These are phyloP conservation scores for button mushroom (Agaricus bisporus) DNA, from an alignment of 768 basidiomycete species.

Conservation along the genomic window DNA sequence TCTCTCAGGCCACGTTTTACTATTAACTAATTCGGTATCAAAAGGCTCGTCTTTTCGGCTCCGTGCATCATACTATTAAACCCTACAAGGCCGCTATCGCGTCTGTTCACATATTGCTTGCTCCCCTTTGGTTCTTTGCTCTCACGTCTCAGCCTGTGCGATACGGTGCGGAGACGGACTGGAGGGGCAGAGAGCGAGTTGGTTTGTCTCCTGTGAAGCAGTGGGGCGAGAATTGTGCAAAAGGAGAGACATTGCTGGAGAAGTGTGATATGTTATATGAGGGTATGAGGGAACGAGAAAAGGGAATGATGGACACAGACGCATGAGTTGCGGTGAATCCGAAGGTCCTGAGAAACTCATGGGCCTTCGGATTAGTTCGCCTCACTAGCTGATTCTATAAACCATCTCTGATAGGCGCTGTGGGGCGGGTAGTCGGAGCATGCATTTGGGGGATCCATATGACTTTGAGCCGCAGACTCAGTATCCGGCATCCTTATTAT, in stretches of 20 bases:
- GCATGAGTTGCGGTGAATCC: background rate
- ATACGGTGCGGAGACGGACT: constrained; percentile 50
- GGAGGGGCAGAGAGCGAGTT: constrained; percentile 51
- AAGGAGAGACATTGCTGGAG: constrained; percentile 41
- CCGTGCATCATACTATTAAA: constrained; percentile 56
- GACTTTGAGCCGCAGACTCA: no score
- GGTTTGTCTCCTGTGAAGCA: constrained; percentile 40
- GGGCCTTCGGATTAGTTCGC: no score
- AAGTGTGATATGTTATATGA: constrained; percentile 52
- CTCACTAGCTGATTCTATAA: no score
- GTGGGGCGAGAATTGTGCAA: constrained; percentile 44
- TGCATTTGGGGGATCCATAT: no score
- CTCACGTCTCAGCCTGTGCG: constrained; percentile 33
- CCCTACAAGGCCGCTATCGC: constrained; percentile 63
- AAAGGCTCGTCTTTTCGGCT: constrained; percentile 67
- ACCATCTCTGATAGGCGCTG: no score
- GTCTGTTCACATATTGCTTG: constrained; percentile 61
- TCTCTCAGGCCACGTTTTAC: background rate
- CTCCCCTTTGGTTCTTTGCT: constrained; percentile 45
- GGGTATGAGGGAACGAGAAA: constrained; percentile 23
- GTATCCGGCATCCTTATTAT: no score
- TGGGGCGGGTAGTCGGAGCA: no score
- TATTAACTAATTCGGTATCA: constrained; percentile 5
- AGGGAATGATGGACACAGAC: constrained; percentile 10
- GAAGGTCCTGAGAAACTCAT: no score